phyloP scores from a whole-genome alignment of 164 flowering plant genomes.

The Santalum album region DNA sequence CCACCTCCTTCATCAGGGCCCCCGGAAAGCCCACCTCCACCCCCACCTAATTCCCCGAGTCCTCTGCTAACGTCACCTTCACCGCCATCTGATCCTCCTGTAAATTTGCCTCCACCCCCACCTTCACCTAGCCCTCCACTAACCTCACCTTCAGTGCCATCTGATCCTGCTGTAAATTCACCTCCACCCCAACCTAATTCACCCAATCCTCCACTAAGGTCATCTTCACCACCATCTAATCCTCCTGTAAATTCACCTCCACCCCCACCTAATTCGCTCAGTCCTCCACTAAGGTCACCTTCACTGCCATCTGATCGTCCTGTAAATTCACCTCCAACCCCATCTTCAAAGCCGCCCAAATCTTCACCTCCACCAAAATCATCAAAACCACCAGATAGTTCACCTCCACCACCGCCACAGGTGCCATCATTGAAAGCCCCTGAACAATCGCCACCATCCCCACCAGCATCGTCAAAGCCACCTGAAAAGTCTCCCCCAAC shows the following conservation, averaged over 20 bases:
- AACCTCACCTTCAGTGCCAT: conserved; percentile 11
- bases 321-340: no score
- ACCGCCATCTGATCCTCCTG: conserved; percentile 13
- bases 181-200: conserved; percentile 21
- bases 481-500: conserved; percentile 18
- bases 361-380: no score
- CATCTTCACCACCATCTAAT: conserved; percentile 20
- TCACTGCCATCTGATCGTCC: no score
- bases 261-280: no score
- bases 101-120: conserved; percentile 15
- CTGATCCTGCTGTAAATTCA: conserved; percentile 8
- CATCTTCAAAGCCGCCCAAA: no score
- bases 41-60: conserved; percentile 17
- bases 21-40: conserved; percentile 12
- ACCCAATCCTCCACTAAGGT: conserved; percentile 20
- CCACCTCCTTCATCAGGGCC: conserved; percentile 10
- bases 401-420: no score
- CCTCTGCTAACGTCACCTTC: conserved; percentile 10
- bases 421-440: neutral
- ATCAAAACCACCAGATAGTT: no score
- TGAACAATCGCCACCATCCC: neutral
- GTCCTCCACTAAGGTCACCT: no score
- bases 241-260: no score
- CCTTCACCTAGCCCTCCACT: conserved; percentile 5
- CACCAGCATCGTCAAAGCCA: conserved; percentile 2